Conservation (phyloP, 345 rosid genomes). For the Salix arbutifolia region DNA sequence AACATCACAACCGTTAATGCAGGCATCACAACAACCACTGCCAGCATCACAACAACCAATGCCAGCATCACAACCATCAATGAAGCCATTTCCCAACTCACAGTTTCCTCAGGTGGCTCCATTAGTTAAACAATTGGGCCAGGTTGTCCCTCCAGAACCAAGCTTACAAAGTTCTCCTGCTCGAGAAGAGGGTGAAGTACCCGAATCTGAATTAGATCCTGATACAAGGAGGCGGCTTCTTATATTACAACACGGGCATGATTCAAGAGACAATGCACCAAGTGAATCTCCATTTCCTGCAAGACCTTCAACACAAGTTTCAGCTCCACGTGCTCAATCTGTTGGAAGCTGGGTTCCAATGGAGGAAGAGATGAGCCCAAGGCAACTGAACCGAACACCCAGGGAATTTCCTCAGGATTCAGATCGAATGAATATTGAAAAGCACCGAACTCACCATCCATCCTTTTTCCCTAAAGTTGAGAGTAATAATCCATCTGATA, state of each 20-base stretch:
- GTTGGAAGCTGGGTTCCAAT: slow-evolving; percentile 69
- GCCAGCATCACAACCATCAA: slow-evolving; percentile 43
- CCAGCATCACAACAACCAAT: slow-evolving; percentile 49
- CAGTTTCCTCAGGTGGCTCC: slow-evolving; percentile 58
- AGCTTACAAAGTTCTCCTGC: slow-evolving; percentile 88
- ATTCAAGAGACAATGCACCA: slow-evolving; percentile 64
- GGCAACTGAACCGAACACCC: slow-evolving; percentile 52
- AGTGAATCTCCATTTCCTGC: slow-evolving; percentile 65
- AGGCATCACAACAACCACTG: slow-evolving; percentile 38
- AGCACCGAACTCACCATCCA: slow-evolving; percentile 55
- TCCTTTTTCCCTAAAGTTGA: slow-evolving; percentile 63
- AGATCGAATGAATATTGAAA: slow-evolving; percentile 63
- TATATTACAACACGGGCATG: slow-evolving; percentile 96
- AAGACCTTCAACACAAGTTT: slow-evolving; percentile 57
- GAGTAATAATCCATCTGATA: slow-evolving; percentile 57
- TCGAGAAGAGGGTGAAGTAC: slow-evolving; percentile 99
- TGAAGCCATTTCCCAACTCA: slow-evolving; percentile 41
- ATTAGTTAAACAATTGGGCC: slow-evolving; percentile 54
- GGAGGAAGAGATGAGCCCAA: slow-evolving; percentile 85
- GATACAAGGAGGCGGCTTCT: slow-evolving; percentile 95
- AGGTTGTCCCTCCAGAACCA: slow-evolving; percentile 51
- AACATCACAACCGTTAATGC: slow-evolving; percentile 18
- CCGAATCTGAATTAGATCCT: slow-evolving; percentile 97
- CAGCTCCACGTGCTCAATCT: slow-evolving; percentile 59
- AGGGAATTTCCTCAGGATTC: slow-evolving; percentile 66